phyloP scores from a whole-genome alignment of 805 yeast genomes.

The Yamadazyma phyllophila region DNA sequence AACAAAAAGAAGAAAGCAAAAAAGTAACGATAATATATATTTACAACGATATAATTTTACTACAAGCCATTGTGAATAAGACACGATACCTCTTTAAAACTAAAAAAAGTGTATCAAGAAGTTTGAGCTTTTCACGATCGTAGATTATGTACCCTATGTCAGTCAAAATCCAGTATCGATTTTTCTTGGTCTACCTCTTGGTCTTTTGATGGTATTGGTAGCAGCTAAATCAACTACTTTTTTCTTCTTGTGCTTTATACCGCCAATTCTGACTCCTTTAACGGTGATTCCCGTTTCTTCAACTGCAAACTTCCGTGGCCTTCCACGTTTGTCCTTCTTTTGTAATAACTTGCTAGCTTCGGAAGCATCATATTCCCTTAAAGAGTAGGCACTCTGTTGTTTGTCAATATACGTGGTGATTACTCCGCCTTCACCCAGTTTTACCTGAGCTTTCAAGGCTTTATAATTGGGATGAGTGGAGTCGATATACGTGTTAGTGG shows the following conservation, averaged over 20 bases:
- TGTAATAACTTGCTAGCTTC: conserved; percentile 34
- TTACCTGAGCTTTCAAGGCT: conserved; percentile 30
- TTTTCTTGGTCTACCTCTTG: conserved; percentile 17
- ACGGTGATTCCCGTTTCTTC: conserved; percentile 45
- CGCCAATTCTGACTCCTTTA: conserved; percentile 41
- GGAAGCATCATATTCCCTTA: conserved; percentile 23
- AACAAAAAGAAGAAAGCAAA: not conserved
- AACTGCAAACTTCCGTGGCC: conserved; percentile 51
- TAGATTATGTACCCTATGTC: not conserved
- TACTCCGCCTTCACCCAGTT: conserved; percentile 10
- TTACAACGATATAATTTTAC: not conserved
- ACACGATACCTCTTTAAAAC: no score
- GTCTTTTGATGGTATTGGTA: conserved; percentile 7
- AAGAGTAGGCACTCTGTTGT: conserved; percentile 1
- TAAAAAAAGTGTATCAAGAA: no score
- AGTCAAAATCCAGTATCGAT: conserved; percentile 6
- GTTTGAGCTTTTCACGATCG: no score
- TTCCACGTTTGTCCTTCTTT: conserved; percentile 46
- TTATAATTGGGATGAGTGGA: conserved; percentile 42
- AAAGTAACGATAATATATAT: not conserved
- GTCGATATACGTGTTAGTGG: conserved; percentile 41
- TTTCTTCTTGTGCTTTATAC: conserved; percentile 22
- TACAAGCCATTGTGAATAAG: not conserved
- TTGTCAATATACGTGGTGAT: conserved; percentile 10
- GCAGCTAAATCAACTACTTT: conserved; percentile 2